Evolutionary conservation across 164 flowering plant genomes (phyloP), one percentile per base, ranked within the genome.

Genomic region (Dillenia turbinata): DNA sequence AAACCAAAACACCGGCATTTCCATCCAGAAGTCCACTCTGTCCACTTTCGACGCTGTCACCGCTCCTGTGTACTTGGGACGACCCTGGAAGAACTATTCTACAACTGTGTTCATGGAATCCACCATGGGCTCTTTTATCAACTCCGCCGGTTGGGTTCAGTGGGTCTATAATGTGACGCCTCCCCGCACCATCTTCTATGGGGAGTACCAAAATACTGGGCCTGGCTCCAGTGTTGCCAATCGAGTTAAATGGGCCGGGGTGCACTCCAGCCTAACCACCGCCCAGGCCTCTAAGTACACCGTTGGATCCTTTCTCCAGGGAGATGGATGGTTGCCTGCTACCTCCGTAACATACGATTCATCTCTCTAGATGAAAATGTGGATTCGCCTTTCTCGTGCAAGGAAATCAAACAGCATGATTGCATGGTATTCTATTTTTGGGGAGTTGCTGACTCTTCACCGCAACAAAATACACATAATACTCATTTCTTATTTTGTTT

Each of bases 301-400:
- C 46, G 75, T 68, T 8, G 45, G 12, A 10, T 14, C 54, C n/a
- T 64, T 72, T 11, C 52, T 72, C 19, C 3, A 68, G 6, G 75
- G 68, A 9, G 13, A 24, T 5, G 19, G 22, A 0, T 72, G 75
- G 75, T 14, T 72, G 49, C 65, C 71, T 5, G 53, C 48, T 8
- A 49, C 71, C 46, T 19, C 15, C 9, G 75, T 72, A 3, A 9
- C 17, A 19, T 63, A 14, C 45, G 66, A 62, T 8, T 33, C 62
- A 9, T 43, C 66, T 14, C 55, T 60, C 48, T 16, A 33, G 13
- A 57, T n/a, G 11, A 16, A 17, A 64, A 54, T 53, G 5, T 6
- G 16, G 0, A 9, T 51, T 63, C 16, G 45, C 66, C 10, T 44
- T 55, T 22, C 51, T 44, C 5, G 5, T 26, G 40, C 5, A 3